Percentiles rank a stretch among this genome's conserved stretches.
Conservation (phyloP, 169 alveolate species). For the Plasmodium inui region DNA sequence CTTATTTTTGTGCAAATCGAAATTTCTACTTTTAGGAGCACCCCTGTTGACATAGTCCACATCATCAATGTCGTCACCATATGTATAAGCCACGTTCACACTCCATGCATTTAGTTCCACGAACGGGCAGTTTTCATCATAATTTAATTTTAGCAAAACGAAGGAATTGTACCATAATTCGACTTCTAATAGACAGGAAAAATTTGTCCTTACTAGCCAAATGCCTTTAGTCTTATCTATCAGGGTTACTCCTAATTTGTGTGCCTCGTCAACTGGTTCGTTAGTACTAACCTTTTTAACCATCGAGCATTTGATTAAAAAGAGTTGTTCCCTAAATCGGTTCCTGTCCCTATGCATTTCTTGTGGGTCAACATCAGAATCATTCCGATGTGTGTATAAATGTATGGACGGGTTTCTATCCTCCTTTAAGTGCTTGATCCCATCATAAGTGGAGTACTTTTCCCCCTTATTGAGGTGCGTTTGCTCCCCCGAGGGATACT, state of each 20-base stretch:
- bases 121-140: constrained; percentile 14
- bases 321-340: constrained; percentile 27
- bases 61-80: constrained; percentile 76
- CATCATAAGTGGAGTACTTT: not conserved
- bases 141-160: constrained; percentile 60
- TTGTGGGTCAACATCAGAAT: not conserved
- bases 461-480: not conserved
- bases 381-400: not conserved
- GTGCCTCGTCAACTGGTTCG: not conserved
- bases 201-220: constrained; percentile 55
- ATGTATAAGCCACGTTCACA: constrained; percentile 64
- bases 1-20: constrained; percentile 28
- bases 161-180: constrained; percentile 72
- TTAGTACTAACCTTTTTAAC: constrained; percentile 21
- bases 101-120: constrained; percentile 58
- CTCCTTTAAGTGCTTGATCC: not conserved
- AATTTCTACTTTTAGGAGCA: not conserved
- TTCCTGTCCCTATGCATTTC: not conserved
- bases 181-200: constrained; percentile 39
- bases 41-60: constrained; percentile 23
- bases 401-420: not conserved
- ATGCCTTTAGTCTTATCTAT: constrained; percentile 43
- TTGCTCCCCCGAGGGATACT: not conserved
- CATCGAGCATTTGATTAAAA: constrained; percentile 72
- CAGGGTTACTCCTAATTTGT: not conserved